These are phyloP conservation scores for Aristolochia californica DNA, from an alignment of 164 flowering plant genomes.

Conservation along the genomic window DNA sequence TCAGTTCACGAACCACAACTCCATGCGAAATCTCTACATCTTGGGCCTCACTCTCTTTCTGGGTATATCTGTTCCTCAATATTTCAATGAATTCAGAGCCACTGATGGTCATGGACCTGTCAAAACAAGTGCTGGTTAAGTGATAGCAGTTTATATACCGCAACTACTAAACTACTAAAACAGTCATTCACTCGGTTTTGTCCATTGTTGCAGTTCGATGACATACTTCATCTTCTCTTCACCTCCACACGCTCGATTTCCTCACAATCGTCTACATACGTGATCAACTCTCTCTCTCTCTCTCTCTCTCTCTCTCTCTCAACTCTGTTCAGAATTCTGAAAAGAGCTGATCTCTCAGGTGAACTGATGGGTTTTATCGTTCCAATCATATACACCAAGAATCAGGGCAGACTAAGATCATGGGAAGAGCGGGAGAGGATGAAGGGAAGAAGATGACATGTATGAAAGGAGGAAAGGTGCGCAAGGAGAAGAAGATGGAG, in stretches of 20 bases:
- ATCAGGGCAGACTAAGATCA: not conserved
- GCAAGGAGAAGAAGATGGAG: not conserved
- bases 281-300: not conserved
- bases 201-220: slow-evolving; percentile 62
- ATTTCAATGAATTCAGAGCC: slow-evolving; percentile 40
- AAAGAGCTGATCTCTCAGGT: not conserved
- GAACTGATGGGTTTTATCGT: not conserved
- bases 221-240: slow-evolving; percentile 31
- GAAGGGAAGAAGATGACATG: not conserved
- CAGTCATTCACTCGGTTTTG: not conserved
- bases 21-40: slow-evolving; percentile 72
- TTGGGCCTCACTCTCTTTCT: slow-evolving; percentile 77
- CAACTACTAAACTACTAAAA: too few relatives aligned
- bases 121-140: slow-evolving; percentile 56
- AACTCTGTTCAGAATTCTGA: not conserved
- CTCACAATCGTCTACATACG: not conserved
- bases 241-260: slow-evolving; percentile 4
- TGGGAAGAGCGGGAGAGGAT: not conserved
- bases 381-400: not conserved
- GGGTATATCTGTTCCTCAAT: slow-evolving; percentile 81
- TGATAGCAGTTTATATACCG: not conserved
- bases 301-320: too few relatives aligned
- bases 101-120: slow-evolving; percentile 63
- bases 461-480: not conserved
- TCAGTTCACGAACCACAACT: slow-evolving; percentile 74